Evolutionary conservation across 2,329 filamentous ascomycete genomes (phyloP).

Genomic region (Trichophyton rubrum): DNA sequence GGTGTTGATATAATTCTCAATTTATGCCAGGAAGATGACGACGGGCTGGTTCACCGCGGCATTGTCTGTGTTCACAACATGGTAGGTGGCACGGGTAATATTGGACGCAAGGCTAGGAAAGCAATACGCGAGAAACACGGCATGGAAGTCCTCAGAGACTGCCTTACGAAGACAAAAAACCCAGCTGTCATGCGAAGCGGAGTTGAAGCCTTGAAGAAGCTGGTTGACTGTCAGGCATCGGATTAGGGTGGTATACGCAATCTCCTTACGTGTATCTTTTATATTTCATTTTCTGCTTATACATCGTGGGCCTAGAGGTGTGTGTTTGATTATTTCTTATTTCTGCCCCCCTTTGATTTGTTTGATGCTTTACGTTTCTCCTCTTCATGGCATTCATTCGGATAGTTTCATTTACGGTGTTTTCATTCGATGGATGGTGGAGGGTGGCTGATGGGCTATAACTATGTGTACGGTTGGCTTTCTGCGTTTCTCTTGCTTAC

Average conservation of each 20-base stretch:
- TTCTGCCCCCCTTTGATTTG: constrained; percentile 2
- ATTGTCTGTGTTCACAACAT: constrained; percentile 65
- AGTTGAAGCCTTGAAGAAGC: constrained; percentile 58
- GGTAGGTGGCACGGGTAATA: constrained; percentile 51
- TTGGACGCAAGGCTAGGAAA: constrained; percentile 48
- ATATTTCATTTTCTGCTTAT: neutral
- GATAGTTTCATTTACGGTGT: neutral
- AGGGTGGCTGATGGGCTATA: neutral
- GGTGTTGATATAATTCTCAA: constrained; percentile 69
- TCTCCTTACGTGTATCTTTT: neutral
- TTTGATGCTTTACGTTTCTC: neutral
- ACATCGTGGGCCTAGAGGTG: neutral
- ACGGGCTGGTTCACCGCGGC: constrained; percentile 48
- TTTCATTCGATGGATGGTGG: neutral
- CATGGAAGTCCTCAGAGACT: constrained; percentile 55
- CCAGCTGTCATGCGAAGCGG: constrained; percentile 58
- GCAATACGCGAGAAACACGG: constrained; percentile 52
- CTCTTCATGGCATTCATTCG: constrained; percentile 1
- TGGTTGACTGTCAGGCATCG: constrained; percentile 30
- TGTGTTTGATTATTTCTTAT: constrained; percentile 5
- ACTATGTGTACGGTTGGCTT: neutral
- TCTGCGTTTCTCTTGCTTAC: neutral
- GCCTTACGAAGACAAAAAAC: constrained; percentile 55
- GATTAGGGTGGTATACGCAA: neutral
- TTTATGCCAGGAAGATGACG: constrained; percentile 58